phyloP scores from a whole-genome alignment of 768 basidiomycete species.

The Pleurotus djamor region DNA sequence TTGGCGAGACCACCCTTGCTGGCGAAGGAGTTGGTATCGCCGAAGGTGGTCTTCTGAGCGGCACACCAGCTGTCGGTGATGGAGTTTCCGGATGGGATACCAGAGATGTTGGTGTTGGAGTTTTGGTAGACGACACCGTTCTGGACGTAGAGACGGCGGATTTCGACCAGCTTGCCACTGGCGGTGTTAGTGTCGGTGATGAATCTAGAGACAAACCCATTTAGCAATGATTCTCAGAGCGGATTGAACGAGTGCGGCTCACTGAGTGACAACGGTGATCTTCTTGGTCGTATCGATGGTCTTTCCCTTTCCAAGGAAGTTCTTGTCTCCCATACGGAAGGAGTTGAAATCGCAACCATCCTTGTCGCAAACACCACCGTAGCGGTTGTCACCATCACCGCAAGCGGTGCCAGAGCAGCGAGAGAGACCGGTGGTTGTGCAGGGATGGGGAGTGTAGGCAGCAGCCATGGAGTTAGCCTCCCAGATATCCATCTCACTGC shows the following conservation, averaged over 20 bases:
- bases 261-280: constrained; percentile 33
- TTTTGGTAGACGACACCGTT: constrained; percentile 34
- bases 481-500: constrained; percentile 46
- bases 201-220: constrained; percentile 29
- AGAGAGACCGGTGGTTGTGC: constrained; percentile 26
- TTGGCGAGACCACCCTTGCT: constrained; percentile 24
- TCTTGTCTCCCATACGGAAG: constrained; percentile 36
- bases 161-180: constrained; percentile 13
- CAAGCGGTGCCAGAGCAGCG: constrained; percentile 31
- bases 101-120: constrained; percentile 27
- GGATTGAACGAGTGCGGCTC: too few species aligned
- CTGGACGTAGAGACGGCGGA: constrained; percentile 17
- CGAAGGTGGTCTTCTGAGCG: constrained; percentile 30
- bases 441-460: constrained; percentile 39
- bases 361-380: constrained; percentile 36
- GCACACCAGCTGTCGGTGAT: constrained; percentile 35
- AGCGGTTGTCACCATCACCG: constrained; percentile 19
- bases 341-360: constrained; percentile 51
- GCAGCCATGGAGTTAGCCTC: constrained; percentile 37
- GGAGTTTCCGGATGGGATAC: constrained; percentile 27
- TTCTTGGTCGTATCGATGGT: constrained; percentile 35
- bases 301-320: constrained; percentile 36
- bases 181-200: constrained; percentile 24
- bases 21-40: constrained; percentile 20
- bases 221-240: too few species aligned